Evolutionary conservation across 2,329 filamentous ascomycete species (phyloP).

Genomic region (Dactylellina haptotyla): DNA sequence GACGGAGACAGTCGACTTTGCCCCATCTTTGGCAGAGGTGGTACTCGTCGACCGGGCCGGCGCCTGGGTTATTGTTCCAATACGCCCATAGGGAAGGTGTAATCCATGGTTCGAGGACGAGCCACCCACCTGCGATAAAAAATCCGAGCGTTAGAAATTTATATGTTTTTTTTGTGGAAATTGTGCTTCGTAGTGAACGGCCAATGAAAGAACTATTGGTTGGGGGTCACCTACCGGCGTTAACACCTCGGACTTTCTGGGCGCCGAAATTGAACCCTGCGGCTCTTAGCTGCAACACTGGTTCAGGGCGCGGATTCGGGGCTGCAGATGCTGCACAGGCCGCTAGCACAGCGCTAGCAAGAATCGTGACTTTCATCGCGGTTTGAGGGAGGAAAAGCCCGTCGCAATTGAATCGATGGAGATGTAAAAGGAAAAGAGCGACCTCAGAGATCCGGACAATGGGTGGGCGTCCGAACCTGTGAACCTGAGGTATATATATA

Average conservation of each 20-base stretch:
- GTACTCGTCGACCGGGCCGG: slow-evolving; percentile 69
- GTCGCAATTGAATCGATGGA: too few relatives aligned
- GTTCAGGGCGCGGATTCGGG: slow-evolving; percentile 12
- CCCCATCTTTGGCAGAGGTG: slow-evolving; percentile 66
- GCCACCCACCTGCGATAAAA: slow-evolving; percentile 60
- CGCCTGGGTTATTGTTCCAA: slow-evolving; percentile 59
- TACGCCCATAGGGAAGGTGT: slow-evolving; percentile 68
- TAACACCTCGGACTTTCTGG: slow-evolving; percentile 64
- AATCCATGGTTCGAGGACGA: slow-evolving; percentile 64
- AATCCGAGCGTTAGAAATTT: background rate
- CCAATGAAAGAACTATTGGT: too few relatives aligned
- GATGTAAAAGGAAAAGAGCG: too few relatives aligned
- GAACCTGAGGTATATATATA: background rate
- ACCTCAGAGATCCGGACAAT: too few relatives aligned
- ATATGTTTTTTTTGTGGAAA: slow-evolving; percentile 13
- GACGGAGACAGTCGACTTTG: slow-evolving; percentile 63
- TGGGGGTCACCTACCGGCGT: slow-evolving; percentile 55
- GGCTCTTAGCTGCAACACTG: slow-evolving; percentile 27
- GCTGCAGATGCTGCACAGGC: slow-evolving; percentile 31
- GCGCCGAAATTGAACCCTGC: slow-evolving; percentile 65
- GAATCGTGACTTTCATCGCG: slow-evolving; percentile 21
- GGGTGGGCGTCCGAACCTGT: background rate
- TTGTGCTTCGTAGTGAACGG: background rate
- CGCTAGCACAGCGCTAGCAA: slow-evolving; percentile 36
- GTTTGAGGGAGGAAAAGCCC: too few relatives aligned